Percentiles rank a stretch among this genome's conserved stretches.
These are phyloP conservation scores for Beta macrorhiza DNA, from an alignment of 179 eudicot species.

Conservation along the genomic window DNA sequence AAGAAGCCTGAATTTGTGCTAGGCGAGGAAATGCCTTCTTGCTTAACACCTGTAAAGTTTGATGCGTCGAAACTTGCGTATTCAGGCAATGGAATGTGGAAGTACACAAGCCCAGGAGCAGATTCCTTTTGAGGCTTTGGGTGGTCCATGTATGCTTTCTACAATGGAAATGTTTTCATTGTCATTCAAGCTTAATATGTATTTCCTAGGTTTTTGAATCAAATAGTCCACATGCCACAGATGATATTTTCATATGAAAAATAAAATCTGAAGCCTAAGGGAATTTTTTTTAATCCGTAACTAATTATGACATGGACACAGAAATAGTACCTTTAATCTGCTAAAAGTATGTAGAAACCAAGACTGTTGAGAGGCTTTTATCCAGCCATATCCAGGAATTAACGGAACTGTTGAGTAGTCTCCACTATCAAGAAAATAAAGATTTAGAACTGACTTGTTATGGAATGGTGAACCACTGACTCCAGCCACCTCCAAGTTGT, in stretches of 20 bases:
- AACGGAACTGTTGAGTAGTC: slow-evolving; percentile 78
- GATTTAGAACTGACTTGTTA: slow-evolving; percentile 79
- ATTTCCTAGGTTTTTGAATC: background rate
- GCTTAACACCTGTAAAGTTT: slow-evolving; percentile 71
- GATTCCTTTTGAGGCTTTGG: slow-evolving; percentile 50
- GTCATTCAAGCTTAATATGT: slow-evolving; percentile 8
- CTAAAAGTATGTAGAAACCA: slow-evolving; percentile 76
- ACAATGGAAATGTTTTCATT: slow-evolving; percentile 24
- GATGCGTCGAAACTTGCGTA: slow-evolving; percentile 62
- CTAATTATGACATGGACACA: background rate
- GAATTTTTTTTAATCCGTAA: too few species aligned
- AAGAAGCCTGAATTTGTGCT: slow-evolving; percentile 72
- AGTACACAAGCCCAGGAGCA: slow-evolving; percentile 84
- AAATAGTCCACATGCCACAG: too few species aligned
- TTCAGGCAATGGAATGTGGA: slow-evolving; percentile 95
- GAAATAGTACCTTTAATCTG: slow-evolving; percentile 56
- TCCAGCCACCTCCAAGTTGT: slow-evolving; percentile 80
- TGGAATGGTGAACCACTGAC: slow-evolving; percentile 56
- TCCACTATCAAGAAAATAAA: slow-evolving; percentile 88
- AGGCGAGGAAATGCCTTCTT: slow-evolving; percentile 86
- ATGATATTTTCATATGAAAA: too few species aligned
- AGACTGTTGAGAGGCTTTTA: slow-evolving; percentile 80
- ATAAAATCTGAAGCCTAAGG: background rate
- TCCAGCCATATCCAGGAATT: slow-evolving; percentile 86
- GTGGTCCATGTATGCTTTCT: slow-evolving; percentile 51